Conservation (phyloP, 2,329 filamentous ascomycete genomes). For the Arthrobotrys iridis region DNA sequence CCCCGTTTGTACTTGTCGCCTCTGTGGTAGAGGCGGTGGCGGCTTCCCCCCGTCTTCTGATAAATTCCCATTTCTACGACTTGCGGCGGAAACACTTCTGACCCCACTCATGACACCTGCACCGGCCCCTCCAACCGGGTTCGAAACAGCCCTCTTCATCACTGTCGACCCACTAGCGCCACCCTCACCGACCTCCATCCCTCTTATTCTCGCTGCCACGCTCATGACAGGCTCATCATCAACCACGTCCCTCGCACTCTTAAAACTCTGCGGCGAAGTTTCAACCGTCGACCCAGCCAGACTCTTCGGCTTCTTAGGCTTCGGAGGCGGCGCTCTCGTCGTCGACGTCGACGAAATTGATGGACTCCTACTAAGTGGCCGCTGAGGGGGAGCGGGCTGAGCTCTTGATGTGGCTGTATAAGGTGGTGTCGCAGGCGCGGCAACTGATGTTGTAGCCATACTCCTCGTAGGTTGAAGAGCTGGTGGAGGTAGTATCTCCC, state of each 20-base stretch:
- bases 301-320: slow-evolving; percentile 42
- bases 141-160: slow-evolving; percentile 38
- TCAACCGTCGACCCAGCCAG: slow-evolving; percentile 19
- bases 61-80: background rate
- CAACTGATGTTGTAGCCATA: slow-evolving; percentile 55
- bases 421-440: slow-evolving; percentile 54
- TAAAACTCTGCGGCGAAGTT: slow-evolving; percentile 45
- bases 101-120: background rate
- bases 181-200: slow-evolving; percentile 29
- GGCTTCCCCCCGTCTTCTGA: slow-evolving; percentile 17
- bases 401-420: slow-evolving; percentile 62
- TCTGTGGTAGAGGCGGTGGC: slow-evolving; percentile 28
- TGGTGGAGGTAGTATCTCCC: slow-evolving; percentile 59
- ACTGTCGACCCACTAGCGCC: background rate
- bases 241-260: slow-evolving; percentile 26
- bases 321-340: slow-evolving; percentile 29
- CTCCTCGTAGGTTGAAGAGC: slow-evolving; percentile 62
- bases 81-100: slow-evolving; percentile 18
- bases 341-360: slow-evolving; percentile 26
- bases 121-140: slow-evolving; percentile 4
- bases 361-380: slow-evolving; percentile 37
- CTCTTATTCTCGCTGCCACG: slow-evolving; percentile 37
- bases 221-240: slow-evolving; percentile 34
- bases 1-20: background rate
- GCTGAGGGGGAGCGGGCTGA: slow-evolving; percentile 32